Conservation (phyloP, 345 rosid species). For the Moricandia arvensis region DNA sequence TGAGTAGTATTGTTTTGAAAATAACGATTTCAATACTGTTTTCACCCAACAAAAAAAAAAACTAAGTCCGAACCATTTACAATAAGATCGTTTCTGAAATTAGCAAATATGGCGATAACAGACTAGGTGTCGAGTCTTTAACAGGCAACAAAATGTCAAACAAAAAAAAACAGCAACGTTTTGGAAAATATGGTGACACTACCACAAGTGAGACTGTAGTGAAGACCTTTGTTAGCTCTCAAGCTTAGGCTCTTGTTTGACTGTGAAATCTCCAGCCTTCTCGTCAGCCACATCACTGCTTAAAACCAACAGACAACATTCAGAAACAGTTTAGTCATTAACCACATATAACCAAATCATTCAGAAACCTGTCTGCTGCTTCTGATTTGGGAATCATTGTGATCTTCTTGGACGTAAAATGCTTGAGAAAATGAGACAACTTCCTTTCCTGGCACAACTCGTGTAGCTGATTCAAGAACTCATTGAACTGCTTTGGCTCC, state of each 20-base stretch:
- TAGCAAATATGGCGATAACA: background rate
- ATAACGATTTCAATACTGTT: background rate
- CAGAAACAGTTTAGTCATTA: background rate
- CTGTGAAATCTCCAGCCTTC: constrained; percentile 49
- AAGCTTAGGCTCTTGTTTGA: constrained; percentile 40
- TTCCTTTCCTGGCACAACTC: constrained; percentile 44
- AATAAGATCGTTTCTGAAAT: background rate
- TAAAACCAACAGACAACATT: constrained; percentile 12
- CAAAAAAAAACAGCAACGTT: background rate
- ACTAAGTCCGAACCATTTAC: background rate
- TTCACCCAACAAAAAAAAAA: background rate
- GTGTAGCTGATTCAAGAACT: constrained; percentile 47
- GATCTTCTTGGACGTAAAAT: constrained; percentile 50
- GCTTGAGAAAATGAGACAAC: constrained; percentile 42
- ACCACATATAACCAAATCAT: background rate
- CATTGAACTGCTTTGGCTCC: constrained; percentile 86
- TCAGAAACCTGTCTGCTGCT: constrained; percentile 72
- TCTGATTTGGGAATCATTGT: constrained; percentile 73
- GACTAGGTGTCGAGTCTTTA: background rate
- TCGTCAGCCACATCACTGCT: constrained; percentile 70
- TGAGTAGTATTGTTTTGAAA: background rate
- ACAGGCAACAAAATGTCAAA: background rate
- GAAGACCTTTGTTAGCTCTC: constrained; percentile 27
- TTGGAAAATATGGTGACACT: background rate
- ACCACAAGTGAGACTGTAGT: background rate